Conservation (phyloP, 225 moss, liverwort and hornwort genomes). For the Lunularia cruciata region DNA sequence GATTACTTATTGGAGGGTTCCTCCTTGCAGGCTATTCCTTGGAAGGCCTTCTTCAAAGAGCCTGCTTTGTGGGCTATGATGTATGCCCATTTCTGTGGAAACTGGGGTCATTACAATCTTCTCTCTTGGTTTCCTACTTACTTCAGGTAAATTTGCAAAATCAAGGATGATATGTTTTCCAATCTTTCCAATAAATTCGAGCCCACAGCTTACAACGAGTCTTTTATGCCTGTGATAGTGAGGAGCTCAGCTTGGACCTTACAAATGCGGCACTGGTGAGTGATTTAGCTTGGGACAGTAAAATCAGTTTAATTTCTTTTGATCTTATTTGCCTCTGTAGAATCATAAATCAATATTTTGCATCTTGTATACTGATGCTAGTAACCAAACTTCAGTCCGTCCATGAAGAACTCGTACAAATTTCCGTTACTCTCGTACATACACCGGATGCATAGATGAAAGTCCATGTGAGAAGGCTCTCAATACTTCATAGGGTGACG, state of each 20-base stretch:
- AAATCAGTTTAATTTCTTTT: too few species aligned
- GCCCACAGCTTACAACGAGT: background rate
- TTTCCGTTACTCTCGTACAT: too few species aligned
- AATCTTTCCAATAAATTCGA: background rate
- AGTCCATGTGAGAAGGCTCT: too few species aligned
- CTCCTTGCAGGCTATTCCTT: conserved; percentile 61
- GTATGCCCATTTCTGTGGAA: conserved; percentile 97
- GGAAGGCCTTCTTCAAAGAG: conserved; percentile 74
- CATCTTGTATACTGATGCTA: too few species aligned
- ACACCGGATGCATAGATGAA: too few species aligned
- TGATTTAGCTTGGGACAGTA: too few species aligned
- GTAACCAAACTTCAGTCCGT: too few species aligned
- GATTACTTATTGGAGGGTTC: background rate
- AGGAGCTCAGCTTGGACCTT: conserved; percentile 53
- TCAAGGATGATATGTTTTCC: background rate
- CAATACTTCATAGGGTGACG: too few species aligned
- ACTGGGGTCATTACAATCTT: conserved; percentile 66
- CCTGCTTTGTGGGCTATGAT: conserved; percentile 96
- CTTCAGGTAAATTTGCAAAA: conserved; percentile 37
- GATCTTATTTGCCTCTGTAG: too few species aligned
- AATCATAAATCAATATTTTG: too few species aligned
- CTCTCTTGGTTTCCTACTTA: conserved; percentile 60
- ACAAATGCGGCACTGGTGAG: conserved; percentile 57
- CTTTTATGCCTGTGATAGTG: conserved; percentile 28
- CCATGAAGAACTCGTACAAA: too few species aligned